A percentile compares a stretch with the other conserved stretches of the same genome.
Conservation (phyloP, 257 asterid genomes). For the Solanum virginianum region DNA sequence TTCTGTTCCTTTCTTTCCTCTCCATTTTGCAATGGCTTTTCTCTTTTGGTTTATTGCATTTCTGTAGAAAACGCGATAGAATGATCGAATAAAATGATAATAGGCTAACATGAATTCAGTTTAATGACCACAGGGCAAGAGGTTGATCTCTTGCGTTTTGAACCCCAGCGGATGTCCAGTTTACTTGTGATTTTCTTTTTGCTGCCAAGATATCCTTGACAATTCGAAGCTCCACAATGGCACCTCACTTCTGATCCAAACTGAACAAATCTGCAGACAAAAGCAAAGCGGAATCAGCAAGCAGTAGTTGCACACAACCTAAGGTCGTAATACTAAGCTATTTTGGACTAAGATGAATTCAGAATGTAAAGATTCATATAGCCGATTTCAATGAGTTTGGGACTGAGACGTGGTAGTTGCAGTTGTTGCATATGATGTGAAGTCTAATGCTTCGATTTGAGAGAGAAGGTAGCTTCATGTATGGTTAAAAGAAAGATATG, state of each 20-base stretch:
- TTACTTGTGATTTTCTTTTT: slow-evolving; percentile 34
- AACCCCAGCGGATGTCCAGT: slow-evolving; percentile 48
- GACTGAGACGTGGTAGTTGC: not conserved
- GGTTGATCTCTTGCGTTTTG: slow-evolving; percentile 53
- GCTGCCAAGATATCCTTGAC: slow-evolving; percentile 72
- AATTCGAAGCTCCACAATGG: slow-evolving; percentile 69
- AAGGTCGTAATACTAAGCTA: not conserved
- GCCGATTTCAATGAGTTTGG: not conserved
- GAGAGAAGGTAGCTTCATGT: not conserved
- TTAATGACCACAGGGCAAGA: slow-evolving; percentile 10
- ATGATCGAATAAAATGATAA: not conserved
- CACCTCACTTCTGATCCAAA: slow-evolving; percentile 84
- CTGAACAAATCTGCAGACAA: slow-evolving; percentile 54
- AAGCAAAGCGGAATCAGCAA: not conserved
- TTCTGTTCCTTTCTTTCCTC: not conserved
- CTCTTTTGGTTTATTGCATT: not conserved
- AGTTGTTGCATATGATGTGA: not conserved
- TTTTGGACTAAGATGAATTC: not conserved
- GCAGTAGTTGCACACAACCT: not conserved
- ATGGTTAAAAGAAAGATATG: not conserved
- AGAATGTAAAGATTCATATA: not conserved
- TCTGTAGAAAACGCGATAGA: not conserved
- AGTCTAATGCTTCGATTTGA: not conserved
- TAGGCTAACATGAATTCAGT: slow-evolving; percentile 1
- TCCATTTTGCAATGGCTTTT: not conserved